phyloP scores from a whole-genome alignment of 2,329 filamentous ascomycete species.

The Fusarium sp. region DNA sequence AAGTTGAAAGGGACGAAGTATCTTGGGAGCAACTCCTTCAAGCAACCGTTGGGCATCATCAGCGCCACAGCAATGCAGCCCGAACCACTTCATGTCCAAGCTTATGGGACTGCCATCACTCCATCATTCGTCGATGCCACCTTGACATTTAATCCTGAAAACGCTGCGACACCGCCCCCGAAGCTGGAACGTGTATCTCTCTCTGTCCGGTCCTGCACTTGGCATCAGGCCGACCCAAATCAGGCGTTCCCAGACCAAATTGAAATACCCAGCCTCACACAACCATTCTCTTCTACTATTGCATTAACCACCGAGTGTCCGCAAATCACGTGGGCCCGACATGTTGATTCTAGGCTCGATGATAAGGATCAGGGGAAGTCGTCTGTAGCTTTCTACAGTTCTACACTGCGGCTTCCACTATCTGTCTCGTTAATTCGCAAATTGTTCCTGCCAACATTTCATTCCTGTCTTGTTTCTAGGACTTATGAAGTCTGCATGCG shows the following conservation, averaged over 20 bases:
- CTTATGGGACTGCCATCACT: neutral
- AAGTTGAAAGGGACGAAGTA: neutral
- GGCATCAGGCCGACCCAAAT: neutral
- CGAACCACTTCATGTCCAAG: neutral
- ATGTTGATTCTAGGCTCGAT: no score
- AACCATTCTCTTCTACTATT: neutral
- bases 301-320: no score
- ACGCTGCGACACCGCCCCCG: neutral
- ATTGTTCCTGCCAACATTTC: no score
- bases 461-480: no score
- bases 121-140: constrained; percentile 1
- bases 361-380: no score
- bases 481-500: no score
- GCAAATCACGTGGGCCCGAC: no score
- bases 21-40: neutral
- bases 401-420: no score
- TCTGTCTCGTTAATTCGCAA: no score
- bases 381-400: no score
- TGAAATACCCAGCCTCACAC: neutral
- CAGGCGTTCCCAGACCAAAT: neutral
- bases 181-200: neutral
- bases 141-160: neutral
- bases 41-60: neutral
- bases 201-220: neutral
- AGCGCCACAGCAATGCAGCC: neutral